Percentiles rank a stretch among this genome's conserved stretches.
phyloP scores from a whole-genome alignment of 1,284 basidiomycete genomes.

The Afroboletus lepidellus region DNA sequence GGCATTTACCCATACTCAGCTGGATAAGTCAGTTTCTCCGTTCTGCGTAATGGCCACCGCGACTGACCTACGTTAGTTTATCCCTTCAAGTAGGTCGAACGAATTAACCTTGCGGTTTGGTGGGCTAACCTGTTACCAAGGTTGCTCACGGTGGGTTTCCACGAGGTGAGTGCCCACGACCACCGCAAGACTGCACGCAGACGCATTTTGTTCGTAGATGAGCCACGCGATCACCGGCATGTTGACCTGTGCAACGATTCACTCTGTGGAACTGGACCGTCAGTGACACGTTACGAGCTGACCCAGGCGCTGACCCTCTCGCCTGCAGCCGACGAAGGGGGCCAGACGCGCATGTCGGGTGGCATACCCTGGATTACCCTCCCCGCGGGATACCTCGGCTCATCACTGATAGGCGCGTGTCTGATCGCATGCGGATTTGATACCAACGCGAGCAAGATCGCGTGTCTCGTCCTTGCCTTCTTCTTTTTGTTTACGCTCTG shows the following conservation, averaged over 20 bases:
- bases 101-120: background rate
- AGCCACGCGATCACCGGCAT: slow-evolving; percentile 81
- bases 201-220: slow-evolving; percentile 51
- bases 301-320: slow-evolving; percentile 5
- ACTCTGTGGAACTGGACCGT: slow-evolving; percentile 86
- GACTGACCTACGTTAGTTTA: slow-evolving; percentile 60
- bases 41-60: background rate
- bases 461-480: slow-evolving; percentile 76
- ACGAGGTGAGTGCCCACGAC: slow-evolving; percentile 58
- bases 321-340: slow-evolving; percentile 82
- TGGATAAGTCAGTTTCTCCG: slow-evolving; percentile 58
- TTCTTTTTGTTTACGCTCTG: slow-evolving; percentile 93
- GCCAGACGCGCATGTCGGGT: slow-evolving; percentile 90
- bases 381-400: slow-evolving; percentile 92
- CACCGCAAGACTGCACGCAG: background rate
- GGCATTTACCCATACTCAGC: slow-evolving; percentile 77
- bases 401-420: slow-evolving; percentile 85
- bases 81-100: slow-evolving; percentile 78
- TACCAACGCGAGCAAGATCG: slow-evolving; percentile 90
- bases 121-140: slow-evolving; percentile 36
- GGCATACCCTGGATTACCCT: slow-evolving; percentile 85
- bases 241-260: slow-evolving; percentile 88
- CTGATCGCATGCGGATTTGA: slow-evolving; percentile 93
- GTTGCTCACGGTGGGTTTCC: slow-evolving; percentile 83
- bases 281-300: slow-evolving; percentile 29